Conservation (phyloP, 495 filamentous ascomycete species). For the Daldinia concentrica region DNA sequence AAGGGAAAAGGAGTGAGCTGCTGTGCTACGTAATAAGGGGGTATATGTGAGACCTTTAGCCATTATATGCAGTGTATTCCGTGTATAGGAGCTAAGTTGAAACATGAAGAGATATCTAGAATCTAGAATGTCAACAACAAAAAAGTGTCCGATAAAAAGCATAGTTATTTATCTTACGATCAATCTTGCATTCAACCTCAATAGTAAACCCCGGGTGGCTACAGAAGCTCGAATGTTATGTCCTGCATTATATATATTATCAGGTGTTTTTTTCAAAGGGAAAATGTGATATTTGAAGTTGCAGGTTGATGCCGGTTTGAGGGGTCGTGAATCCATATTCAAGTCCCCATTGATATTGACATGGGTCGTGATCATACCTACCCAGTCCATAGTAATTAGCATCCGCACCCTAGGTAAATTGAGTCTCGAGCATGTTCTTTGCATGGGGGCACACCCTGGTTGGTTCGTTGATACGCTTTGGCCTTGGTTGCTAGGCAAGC, state of each 20-base stretch:
- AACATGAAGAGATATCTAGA: constrained; percentile 1
- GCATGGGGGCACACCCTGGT: constrained; percentile 26
- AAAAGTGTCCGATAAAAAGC: constrained; percentile 2
- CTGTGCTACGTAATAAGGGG: constrained; percentile 22
- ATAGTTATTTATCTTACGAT: neutral
- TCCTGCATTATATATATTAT: neutral
- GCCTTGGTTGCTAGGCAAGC: constrained; percentile 33
- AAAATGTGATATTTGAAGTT: constrained; percentile 10
- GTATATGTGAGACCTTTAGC: constrained; percentile 29
- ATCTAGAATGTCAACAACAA: constrained; percentile 5
- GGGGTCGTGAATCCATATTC: constrained; percentile 19
- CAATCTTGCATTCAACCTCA: constrained; percentile 7
- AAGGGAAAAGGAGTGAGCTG: neutral
- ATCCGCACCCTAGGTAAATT: no score
- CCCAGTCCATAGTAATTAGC: constrained; percentile 22
- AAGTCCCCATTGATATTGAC: constrained; percentile 32
- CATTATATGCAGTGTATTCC: constrained; percentile 15
- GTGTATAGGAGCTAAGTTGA: neutral
- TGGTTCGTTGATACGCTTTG: constrained; percentile 35
- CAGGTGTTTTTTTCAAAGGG: neutral
- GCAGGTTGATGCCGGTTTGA: constrained; percentile 18
- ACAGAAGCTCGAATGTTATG: neutral
- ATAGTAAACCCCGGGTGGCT: neutral
- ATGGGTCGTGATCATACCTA: constrained; percentile 31
- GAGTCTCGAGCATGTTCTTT: constrained; percentile 41